Evolutionary conservation across 2,329 filamentous ascomycete genomes (phyloP), one percentile per base, ranked within the genome.

Genomic region (Alternaria sp.): DNA sequence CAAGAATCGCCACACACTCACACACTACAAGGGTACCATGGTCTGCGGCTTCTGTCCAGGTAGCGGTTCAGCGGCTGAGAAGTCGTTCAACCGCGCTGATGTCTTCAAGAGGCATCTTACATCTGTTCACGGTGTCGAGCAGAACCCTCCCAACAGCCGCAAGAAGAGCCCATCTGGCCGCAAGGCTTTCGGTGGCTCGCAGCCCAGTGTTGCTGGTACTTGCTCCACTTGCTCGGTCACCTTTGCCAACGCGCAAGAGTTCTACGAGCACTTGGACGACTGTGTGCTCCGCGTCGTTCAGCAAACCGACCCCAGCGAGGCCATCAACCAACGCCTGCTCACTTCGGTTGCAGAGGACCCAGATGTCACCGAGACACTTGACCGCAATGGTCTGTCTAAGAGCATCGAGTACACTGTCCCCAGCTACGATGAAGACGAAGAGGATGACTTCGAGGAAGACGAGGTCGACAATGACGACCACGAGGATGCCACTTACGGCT

Each of bases 1-100:
- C 84, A 97, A 97, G 86, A 97, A 97, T 82, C 86, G 94, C 47
- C 94, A 97, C 80, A 97, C 93, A 6, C 82, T 97, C 66, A 97
- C 94, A 6, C 94, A 97, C 80, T 97, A 97, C 87, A 97, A 97
- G 83, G 94, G 94, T 44, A 97, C 92, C 52, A 97, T 97, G 94
- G 93, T 97, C 23, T 97, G 94, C 77, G 93, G 93, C 28, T 97
- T 97, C 83, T 97, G 94, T 74, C 93, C 93, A 1, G 93, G 93
- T 32, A 93, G 92, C 26, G 94, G 94, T 5, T 95, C 93, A 5
- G 88, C 93, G 8, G 91, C 91, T 1, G 94, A 97, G 82, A 97
- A 97, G 87, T 95, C 92, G 68, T 97, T 97, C 79, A 97, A 97
- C 83, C 89, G 94, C 60, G 93, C 94, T 62, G 94, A 97, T 70